Conservation (phyloP, 352 stramenopile genomes). For the Pythium utonaiense region DNA sequence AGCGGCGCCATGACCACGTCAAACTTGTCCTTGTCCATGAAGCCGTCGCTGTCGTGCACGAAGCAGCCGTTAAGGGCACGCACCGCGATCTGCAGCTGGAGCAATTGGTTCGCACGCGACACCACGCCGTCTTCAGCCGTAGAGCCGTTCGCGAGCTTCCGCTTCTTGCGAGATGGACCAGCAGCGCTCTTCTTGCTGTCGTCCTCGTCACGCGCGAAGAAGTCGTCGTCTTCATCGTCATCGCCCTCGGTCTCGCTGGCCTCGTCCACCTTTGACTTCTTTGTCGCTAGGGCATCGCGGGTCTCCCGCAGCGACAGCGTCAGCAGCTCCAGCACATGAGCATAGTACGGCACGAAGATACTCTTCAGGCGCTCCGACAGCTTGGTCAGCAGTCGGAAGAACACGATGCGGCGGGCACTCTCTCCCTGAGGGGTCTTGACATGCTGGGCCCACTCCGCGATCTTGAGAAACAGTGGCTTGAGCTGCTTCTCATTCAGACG, state of each 20-base stretch:
- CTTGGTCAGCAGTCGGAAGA: constrained; percentile 80
- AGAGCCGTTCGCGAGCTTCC: constrained; percentile 36
- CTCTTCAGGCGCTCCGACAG: constrained; percentile 76
- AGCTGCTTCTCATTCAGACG: constrained; percentile 89
- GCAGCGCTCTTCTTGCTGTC: constrained; percentile 6
- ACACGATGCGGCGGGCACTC: constrained; percentile 60
- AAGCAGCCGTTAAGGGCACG: constrained; percentile 80
- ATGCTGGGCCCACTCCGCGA: constrained; percentile 71
- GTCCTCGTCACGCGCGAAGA: constrained; percentile 42
- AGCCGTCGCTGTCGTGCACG: constrained; percentile 81
- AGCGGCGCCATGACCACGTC: constrained; percentile 67
- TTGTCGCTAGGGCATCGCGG: constrained; percentile 36
- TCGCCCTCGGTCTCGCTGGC: constrained; percentile 36
- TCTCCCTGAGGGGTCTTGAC: constrained; percentile 30
- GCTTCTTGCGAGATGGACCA: constrained; percentile 44
- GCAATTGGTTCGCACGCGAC: constrained; percentile 31
- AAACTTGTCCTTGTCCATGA: constrained; percentile 87
- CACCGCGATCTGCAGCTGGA: constrained; percentile 58
- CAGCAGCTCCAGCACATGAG: constrained; percentile 65
- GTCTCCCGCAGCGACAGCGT: constrained; percentile 46
- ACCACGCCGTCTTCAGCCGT: constrained; percentile 18
- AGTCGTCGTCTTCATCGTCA: constrained; percentile 52
- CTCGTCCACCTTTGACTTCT: constrained; percentile 30
- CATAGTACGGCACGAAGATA: constrained; percentile 89
- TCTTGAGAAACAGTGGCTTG: constrained; percentile 86